Evolutionary conservation across 2,329 filamentous ascomycete genomes (phyloP), one percentile per base, ranked within the genome.

Genomic region (Decorospora gaudefroyi): DNA sequence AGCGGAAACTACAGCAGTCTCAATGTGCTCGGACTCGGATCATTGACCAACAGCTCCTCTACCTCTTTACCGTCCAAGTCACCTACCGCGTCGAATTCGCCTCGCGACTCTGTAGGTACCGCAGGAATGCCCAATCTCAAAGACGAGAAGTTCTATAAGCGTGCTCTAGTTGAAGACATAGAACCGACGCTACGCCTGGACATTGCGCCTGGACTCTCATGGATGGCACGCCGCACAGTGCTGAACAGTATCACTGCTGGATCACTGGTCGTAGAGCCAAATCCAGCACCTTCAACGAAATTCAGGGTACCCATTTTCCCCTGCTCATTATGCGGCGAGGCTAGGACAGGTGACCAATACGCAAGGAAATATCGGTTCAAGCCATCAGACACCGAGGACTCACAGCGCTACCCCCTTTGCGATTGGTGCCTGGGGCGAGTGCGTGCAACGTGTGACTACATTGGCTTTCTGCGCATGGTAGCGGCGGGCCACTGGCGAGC

Each of bases 101-200:
- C 61, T n/a, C 68, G 62, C 25, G 69, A 70, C 17, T 57, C 60
- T 13, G 42, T 55, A n/a, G 42, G 47, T 17, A 49, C 50, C 13
- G 42, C 50, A 13, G 48, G 48, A 1, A 62, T 81, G 22, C 83
- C 81, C 3, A 83, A 85, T 4, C 74, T 99, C 27, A 95, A 93
- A 64, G 93, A 97, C 43, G 89, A 87, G 18, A 89, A 87, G 54
- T 99, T 97, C 66, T 99, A 92, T 75, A 97, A 97, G 74, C 85
- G 93, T 32, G 85, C 85, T 4, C 72, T 97, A 17, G 79, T 83
- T 13, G 93, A 99, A 69, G 93, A 99, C 64, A 89, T 99, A 43
- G 93, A 99, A 66, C 93, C 93, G 0, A 96, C 93, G 0, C 75
- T 99, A 7, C 85, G 93, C 28, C 80, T 99, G 3, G 93, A 99